Evolutionary conservation across 768 basidiomycete genomes (phyloP).

Genomic region (Leccinum truebloodii): DNA sequence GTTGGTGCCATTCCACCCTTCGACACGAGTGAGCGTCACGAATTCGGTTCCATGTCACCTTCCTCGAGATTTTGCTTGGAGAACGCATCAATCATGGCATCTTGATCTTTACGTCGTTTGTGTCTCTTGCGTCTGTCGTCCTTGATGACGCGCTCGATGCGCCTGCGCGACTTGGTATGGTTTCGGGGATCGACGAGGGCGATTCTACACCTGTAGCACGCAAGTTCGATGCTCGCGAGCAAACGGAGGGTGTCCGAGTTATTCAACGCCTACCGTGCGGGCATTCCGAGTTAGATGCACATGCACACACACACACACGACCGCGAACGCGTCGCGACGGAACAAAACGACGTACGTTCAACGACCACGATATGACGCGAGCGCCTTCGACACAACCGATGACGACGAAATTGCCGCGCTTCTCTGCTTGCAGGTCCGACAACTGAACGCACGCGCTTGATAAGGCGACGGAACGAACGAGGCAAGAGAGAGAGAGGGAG

Average conservation of each 20-base stretch:
- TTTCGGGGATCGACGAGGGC: constrained; percentile 65
- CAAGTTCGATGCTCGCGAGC: constrained; percentile 81
- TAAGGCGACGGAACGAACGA: neutral
- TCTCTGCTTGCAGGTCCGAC: constrained; percentile 80
- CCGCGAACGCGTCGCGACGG: constrained; percentile 3
- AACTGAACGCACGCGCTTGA: constrained; percentile 37
- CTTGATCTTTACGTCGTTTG: constrained; percentile 81
- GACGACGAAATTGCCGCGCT: constrained; percentile 85
- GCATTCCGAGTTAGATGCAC: constrained; percentile 13
- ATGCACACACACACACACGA: neutral
- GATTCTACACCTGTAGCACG: constrained; percentile 76
- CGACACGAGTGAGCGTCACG: constrained; percentile 17
- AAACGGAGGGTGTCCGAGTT: constrained; percentile 81
- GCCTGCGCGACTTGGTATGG: constrained; percentile 64
- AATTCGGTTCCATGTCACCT: constrained; percentile 26
- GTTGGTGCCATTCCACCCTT: constrained; percentile 13
- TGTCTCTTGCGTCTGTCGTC: constrained; percentile 82
- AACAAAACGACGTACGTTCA: constrained; percentile 57
- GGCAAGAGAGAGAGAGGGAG: no score
- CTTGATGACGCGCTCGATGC: constrained; percentile 79
- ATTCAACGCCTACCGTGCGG: constrained; percentile 62
- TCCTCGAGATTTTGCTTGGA: constrained; percentile 49
- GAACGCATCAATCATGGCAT: constrained; percentile 79
- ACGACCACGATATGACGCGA: constrained; percentile 81
- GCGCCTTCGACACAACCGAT: constrained; percentile 74